Conservation (phyloP, 164 flowering plant genomes). For the Liriodendron chinense region DNA sequence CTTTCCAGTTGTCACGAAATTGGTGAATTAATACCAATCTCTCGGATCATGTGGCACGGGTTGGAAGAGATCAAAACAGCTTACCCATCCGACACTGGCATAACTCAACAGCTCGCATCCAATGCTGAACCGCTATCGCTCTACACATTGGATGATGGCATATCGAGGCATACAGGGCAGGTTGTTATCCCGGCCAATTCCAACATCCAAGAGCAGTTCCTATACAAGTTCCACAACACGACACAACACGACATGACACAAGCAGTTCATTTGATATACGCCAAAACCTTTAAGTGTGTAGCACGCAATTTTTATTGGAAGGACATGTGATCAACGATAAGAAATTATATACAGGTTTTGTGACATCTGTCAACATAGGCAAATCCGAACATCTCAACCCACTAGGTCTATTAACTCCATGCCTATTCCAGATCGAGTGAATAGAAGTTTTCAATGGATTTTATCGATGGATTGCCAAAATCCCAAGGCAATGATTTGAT, state of each 20-base stretch:
- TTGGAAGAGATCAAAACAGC: not conserved
- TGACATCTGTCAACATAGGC: conserved; percentile 3
- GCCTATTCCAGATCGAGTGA: conserved; percentile 7
- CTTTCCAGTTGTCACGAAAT: not conserved
- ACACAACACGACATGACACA: not conserved
- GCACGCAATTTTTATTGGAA: not conserved
- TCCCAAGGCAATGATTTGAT: not conserved
- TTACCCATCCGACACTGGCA: not conserved
- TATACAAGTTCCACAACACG: not conserved
- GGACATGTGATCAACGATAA: not conserved
- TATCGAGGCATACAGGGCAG: not conserved
- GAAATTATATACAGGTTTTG: not conserved
- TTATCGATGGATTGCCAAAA: conserved; percentile 12
- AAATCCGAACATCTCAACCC: not conserved
- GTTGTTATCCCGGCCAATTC: not conserved
- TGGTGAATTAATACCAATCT: too few relatives aligned
- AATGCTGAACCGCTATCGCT: too few relatives aligned
- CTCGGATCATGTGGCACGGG: not conserved
- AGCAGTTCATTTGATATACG: too few relatives aligned
- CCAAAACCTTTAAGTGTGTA: not conserved
- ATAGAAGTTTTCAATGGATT: conserved; percentile 14
- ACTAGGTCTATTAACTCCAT: conserved; percentile 7
- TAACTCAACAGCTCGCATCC: not conserved
- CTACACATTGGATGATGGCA: too few relatives aligned
- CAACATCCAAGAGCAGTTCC: not conserved